Evolutionary conservation across 768 basidiomycete genomes (phyloP), one percentile per base, ranked within the genome.

Genomic region (Phylloporus scabripes): DNA sequence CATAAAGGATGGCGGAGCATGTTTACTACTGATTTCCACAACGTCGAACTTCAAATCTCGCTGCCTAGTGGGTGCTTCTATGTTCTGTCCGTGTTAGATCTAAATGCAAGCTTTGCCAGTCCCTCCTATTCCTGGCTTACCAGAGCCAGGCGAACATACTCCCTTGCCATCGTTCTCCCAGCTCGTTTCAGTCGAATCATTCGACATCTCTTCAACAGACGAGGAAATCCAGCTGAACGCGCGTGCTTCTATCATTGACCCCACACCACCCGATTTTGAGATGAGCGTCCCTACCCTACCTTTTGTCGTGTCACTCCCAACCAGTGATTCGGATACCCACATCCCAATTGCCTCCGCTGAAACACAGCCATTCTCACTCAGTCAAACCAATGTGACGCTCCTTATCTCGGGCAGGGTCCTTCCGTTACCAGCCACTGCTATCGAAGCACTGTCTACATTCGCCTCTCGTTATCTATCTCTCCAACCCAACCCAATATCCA

Each of bases 361-460:
- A 34, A 79, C 80, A 4, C 62, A 70, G 3, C 78, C 84, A 2
- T 82, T 87, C 60, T 59, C 64, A 0, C 74, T 87, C 41, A 82
- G 79, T 0, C 80, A 81, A 56, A 84, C 85, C 11, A 89, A 87
- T 59, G 74, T 84, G 45, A 79, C 83, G 0, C 58, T 90, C 20
- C 55, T 65, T 29, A 67, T 88, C 31, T 64, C 69, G 11, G 88
- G 88, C 23, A 63, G 53, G 15, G 75, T 87, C 24, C 72, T 85
- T 28, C 77, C 85, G 5, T 63, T 87, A 4, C 61, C 71, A 2
- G 65, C 77, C 10, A 60, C 72, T 1, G 63, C 70, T 29, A 58
- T 68, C 7, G 50, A 56, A 10, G 50, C 72, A 4, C 70, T 90
- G 40, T 86, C 85, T 5, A 56, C 70, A 9, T 83, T 90, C 68